Percentiles rank a stretch among this genome's conserved stretches.
phyloP scores from a whole-genome alignment of 2,329 filamentous ascomycete genomes.

The Epichloe gansuensis region DNA sequence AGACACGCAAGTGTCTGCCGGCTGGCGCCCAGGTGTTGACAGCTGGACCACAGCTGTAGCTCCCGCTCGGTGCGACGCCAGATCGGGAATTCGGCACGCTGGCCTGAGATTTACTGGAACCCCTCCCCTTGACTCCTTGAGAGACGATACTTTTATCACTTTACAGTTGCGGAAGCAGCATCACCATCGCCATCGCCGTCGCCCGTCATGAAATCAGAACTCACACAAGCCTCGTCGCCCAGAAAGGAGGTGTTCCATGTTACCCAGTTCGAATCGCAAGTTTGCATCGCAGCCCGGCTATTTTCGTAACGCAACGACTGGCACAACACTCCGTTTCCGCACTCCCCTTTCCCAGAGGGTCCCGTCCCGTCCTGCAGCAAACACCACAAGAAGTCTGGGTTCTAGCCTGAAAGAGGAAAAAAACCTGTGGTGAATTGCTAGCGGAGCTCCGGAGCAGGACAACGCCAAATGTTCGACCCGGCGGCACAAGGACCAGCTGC shows the following conservation, averaged over 20 bases:
- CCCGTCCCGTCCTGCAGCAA: not conserved
- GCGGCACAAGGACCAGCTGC: too few species aligned
- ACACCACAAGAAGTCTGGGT: not conserved
- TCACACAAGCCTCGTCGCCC: not conserved
- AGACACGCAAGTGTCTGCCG: not conserved
- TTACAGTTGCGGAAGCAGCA: not conserved
- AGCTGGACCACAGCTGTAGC: not conserved
- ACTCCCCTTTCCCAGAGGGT: not conserved
- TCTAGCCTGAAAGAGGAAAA: too few species aligned
- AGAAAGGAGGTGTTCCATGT: not conserved
- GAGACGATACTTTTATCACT: not conserved
- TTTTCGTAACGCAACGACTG: not conserved
- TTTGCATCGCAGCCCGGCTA: not conserved
- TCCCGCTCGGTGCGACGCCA: not conserved
- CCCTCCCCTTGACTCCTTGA: not conserved
- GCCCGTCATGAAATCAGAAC: not conserved
- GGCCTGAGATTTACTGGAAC: not conserved
- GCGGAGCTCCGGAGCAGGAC: too few species aligned
- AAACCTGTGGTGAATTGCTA: too few species aligned
- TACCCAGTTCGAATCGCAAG: too few species aligned
- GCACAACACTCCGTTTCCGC: not conserved
- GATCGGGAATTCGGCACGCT: slow-evolving; percentile 2
- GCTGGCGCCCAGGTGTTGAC: not conserved
- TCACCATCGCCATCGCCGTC: not conserved
- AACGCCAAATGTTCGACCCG: too few species aligned